Base-by-base conservation (phyloP, 2,329 filamentous ascomycete genomes). In the Pezicula carpinea region DNA sequence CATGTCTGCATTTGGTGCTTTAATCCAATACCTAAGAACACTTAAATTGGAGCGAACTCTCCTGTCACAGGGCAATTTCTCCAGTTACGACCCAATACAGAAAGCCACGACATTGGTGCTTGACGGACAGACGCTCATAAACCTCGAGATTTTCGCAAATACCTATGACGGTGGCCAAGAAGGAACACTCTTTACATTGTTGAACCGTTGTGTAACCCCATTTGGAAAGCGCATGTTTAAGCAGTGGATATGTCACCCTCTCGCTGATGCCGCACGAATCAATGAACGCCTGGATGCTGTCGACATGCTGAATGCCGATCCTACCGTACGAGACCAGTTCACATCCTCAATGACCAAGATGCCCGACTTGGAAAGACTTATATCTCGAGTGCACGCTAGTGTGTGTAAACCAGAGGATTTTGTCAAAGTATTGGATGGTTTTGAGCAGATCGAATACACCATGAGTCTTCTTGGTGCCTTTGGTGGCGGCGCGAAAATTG, bases 361-460 rank as follows among this genome's bases (percentile, higher is more conserved):
- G 75, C 93, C 93, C 2, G 93, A 99, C 65, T 75, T 99, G 10
- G 93, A 99, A 66, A 80, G 93, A 33, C 77, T 97, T 39, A 95
- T 97, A 45, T 99, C 93, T 21, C 85, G 93, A 7, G 86, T 99
- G 10, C 93, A 99, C 60, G 93, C 93, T 1, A 88, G 89, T 1
- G 82, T 82, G n/a, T 96, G 91, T 70, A 89, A 83, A 61, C 80
- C 90, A 0, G 87, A 93, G 47, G 93, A 99, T 63, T 99, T 99
- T 64, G 82, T 97, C 39, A 87, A 84, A 40, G 92, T 97, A 0
- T 74, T 99, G 0, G 91, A 97, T 65, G 93, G 93, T 0, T 99
- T 96, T 58, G 93, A 97, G 70, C 92, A 96, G 67, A 97, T 99
- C 39, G 90, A 96, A 53, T 93, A 96, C 64, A 95, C 91, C 1